Percentiles rank a stretch among this genome's conserved stretches.
Evolutionary conservation across 2,329 filamentous ascomycete species (phyloP).

Genomic region (Xylariaceae sp.): DNA sequence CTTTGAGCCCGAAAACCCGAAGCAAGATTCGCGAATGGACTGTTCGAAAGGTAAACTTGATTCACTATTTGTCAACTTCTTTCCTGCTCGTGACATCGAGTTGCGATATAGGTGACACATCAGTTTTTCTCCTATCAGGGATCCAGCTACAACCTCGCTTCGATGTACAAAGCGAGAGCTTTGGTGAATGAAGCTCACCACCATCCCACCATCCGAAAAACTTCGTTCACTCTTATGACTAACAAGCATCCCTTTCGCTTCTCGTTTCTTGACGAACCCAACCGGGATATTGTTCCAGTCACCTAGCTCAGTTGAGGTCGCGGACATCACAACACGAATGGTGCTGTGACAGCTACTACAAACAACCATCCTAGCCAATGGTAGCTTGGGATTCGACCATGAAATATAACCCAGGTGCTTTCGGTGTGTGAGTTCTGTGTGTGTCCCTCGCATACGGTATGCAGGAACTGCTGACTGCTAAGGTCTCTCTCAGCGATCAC

Average conservation of each 20-base stretch:
- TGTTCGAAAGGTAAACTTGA: conserved; percentile 1
- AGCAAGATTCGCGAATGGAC: conserved; percentile 3
- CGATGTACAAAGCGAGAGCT: neutral
- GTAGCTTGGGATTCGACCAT: conserved; percentile 8
- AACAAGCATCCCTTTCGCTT: conserved; percentile 18
- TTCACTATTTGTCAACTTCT: conserved; percentile 18
- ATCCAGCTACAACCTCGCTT: conserved; percentile 10
- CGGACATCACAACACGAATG: neutral
- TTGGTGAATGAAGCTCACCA: neutral
- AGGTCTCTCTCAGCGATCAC: conserved; percentile 13
- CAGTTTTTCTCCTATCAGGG: conserved; percentile 3
- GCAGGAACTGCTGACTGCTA: conserved; percentile 18
- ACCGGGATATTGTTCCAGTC: conserved; percentile 8
- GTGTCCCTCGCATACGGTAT: conserved; percentile 9
- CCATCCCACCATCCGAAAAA: conserved; percentile 8
- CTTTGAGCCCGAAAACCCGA: conserved; percentile 8
- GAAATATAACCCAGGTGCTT: conserved; percentile 1
- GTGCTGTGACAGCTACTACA: conserved; percentile 10
- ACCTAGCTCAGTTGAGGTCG: conserved; percentile 5
- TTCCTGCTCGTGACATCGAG: conserved; percentile 9
- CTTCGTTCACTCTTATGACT: conserved; percentile 16
- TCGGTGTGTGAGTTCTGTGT: neutral
- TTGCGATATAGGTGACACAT: conserved; percentile 15
- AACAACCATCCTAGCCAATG: conserved; percentile 14
- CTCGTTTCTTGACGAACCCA: conserved; percentile 12